A percentile compares a stretch with the other conserved stretches of the same genome.
These are phyloP conservation scores for Thelephora terrestris DNA, from an alignment of 1,284 basidiomycete genomes.

Conservation along the genomic window DNA sequence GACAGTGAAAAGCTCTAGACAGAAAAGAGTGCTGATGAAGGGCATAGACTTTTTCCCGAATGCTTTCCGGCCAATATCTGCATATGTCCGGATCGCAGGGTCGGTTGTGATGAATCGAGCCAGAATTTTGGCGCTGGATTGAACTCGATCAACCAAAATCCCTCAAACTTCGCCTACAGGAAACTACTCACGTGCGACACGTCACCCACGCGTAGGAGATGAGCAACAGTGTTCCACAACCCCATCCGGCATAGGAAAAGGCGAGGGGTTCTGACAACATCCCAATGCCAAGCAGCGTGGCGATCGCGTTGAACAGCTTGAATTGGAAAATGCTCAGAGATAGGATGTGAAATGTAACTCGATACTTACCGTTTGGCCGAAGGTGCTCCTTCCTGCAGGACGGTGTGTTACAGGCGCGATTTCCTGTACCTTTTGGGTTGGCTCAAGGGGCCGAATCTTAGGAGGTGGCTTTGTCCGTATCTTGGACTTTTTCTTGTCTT, in stretches of 20 bases:
- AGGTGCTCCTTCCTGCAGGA: conserved; percentile 56
- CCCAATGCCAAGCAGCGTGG: conserved; percentile 81
- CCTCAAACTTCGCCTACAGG: not conserved
- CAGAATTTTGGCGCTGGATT: conserved; percentile 70
- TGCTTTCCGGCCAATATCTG: conserved; percentile 82
- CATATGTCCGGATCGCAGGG: conserved; percentile 67
- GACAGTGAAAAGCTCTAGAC: conserved; percentile 76
- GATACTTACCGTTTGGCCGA: conserved; percentile 67
- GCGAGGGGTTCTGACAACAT: conserved; percentile 86
- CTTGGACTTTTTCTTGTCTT: conserved; percentile 29
- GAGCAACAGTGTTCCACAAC: conserved; percentile 64
- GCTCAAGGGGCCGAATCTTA: conserved; percentile 5
- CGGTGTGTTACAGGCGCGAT: conserved; percentile 11
- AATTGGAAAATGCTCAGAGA: not conserved
- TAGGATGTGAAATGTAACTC: conserved; percentile 2
- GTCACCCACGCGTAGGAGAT: conserved; percentile 72
- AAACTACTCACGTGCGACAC: conserved; percentile 73
- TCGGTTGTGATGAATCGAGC: conserved; percentile 68
- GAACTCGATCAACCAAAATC: conserved; percentile 3
- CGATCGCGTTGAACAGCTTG: conserved; percentile 86
- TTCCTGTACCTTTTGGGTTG: not conserved
- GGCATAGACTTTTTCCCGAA: conserved; percentile 68
- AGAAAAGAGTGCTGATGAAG: conserved; percentile 70
- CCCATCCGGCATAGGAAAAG: conserved; percentile 83
- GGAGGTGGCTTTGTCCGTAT: conserved; percentile 1